These are phyloP conservation scores for Hansfordia pulvinata DNA, from an alignment of 2,329 filamentous ascomycete species.

Conservation along the genomic window DNA sequence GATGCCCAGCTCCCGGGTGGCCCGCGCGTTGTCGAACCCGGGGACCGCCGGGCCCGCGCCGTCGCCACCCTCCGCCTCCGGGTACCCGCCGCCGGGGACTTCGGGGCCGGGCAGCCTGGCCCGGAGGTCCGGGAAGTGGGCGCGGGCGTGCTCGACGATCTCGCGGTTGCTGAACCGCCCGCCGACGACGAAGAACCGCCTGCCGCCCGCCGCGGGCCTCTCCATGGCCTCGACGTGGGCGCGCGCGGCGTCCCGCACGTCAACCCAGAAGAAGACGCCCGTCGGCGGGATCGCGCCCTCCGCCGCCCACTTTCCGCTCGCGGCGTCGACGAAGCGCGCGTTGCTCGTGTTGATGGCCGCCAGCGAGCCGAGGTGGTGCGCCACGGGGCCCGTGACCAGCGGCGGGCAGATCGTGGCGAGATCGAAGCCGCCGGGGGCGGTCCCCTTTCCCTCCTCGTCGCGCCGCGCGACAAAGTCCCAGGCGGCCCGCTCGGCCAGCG, in stretches of 20 bases:
- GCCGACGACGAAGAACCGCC: constrained; percentile 34
- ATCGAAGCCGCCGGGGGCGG: constrained; percentile 30
- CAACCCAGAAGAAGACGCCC: constrained; percentile 33
- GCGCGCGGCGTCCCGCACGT: constrained; percentile 40
- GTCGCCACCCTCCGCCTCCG: constrained; percentile 21
- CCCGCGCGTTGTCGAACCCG: constrained; percentile 42
- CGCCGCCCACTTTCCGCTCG: constrained; percentile 34
- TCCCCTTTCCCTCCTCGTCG: no score
- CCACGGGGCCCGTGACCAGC: constrained; percentile 38
- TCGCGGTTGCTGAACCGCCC: constrained; percentile 32
- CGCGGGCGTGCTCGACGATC: constrained; percentile 27
- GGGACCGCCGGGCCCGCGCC: no score
- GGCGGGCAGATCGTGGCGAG: constrained; percentile 41
- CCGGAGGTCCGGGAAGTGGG: constrained; percentile 34
- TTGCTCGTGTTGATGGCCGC: constrained; percentile 39
- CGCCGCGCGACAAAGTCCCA: constrained; percentile 39
- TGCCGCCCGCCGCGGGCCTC: constrained; percentile 29
- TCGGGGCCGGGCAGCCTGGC: constrained; percentile 31
- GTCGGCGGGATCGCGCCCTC: constrained; percentile 26
- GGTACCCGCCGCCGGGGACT: constrained; percentile 26
- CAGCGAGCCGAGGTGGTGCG: constrained; percentile 29
- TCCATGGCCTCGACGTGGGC: constrained; percentile 40
- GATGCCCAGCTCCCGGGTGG: constrained; percentile 45
- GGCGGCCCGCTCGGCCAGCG: constrained; percentile 35
- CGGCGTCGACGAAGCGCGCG: constrained; percentile 32